Base-by-base conservation (phyloP, 2,329 filamentous ascomycete species). In the Peltaster fructicola region DNA sequence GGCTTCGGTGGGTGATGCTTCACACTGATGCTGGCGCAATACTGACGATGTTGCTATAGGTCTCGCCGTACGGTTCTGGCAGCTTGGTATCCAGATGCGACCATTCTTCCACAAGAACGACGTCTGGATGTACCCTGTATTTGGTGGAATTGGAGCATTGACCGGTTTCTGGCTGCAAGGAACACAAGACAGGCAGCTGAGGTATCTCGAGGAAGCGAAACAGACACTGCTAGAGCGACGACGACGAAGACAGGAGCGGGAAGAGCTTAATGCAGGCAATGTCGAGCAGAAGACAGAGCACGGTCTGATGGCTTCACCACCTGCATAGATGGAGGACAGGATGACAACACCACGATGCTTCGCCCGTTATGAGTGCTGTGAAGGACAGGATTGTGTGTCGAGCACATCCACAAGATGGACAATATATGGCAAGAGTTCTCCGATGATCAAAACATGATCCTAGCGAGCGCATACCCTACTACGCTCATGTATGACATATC, bases 151-250 rank as follows among this genome's bases (percentile, higher is more conserved):
- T 35, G 84, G 84, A 42, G 84, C 74, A 41, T 80, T 76, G 56
- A 93, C 95, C 57, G 88, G 88, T 41, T 93, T 93, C 65, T 98
- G 85, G 82, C 62, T 98, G 41, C 73, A 84, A 60, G 79, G 80
- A 35, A 79, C 95, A 29, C 81, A 93, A 53, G 61, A 79, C 45
- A 65, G 72, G 50, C 85, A 95, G 57, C 65, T 74, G 39, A 67
- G 68, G 37, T 66, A 82, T 34, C 60, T 98, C 31, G 60, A 64
- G 37, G 76, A 85, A 48, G 73, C 84, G 48, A 84, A 82, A 61
- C 65, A 77, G 39, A 54, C 63, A 28, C 64, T 98, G 38, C 59
- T 95, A 30, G 84, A 91, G 61, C 95, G 95, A 73, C 66, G 88
- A 50, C 73, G 73, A 51, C 65, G 81, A 54, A 73, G 74, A 50